Evolutionary conservation across 108 stramenopile genomes (phyloP), one percentile per base, ranked within the genome.

Genomic region (Craspedostauros australis): DNA sequence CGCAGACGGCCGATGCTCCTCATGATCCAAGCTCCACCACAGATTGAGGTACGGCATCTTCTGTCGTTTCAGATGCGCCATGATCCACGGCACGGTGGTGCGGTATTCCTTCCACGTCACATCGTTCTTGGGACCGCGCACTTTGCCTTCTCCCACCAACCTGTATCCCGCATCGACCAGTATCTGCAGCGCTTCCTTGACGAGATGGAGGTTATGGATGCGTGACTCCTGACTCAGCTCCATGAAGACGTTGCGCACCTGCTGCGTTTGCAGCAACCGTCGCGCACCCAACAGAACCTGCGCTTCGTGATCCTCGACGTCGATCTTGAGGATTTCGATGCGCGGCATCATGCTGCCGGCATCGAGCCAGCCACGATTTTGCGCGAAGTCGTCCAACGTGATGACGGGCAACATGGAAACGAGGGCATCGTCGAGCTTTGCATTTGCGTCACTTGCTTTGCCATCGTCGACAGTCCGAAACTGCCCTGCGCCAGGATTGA

Each of bases 301-400:
- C 1, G 57, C 34, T 37, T 75, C 68, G 22, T 62, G 27, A 9
- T 64, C 64, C 39, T 75, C 74, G 3, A 70, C 64, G 39, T 75
- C 74, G 32, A 75, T 40, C 50, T 75, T 75, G 49, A 75, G 46
- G 5, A 75, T 31, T 24, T 50, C 45, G 39, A 75, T 70, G 36
- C 28, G 26, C 1, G 52, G 34, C 12, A 7, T 34, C 33, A 6
- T 40, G 2, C 36, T 33, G n/a, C 38, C 18, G 11, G 23, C 24
- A n/a, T 36, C 46, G 4, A 75, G 36, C 74, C 74, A 75, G 9
- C 64, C 44, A 27, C 47, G 64, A 30, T 46, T 48, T 39, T 42
- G 11, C 12, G 68, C 74, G 14, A 75, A 41, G 26, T 54, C 57
- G 50, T 75, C 74, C 31, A 75, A 46, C 24, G 68, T 62, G 0